Evolutionary conservation across 2,329 filamentous ascomycete genomes (phyloP), one percentile per base, ranked within the genome.

Genomic region (Fusarium albosuccineum): DNA sequence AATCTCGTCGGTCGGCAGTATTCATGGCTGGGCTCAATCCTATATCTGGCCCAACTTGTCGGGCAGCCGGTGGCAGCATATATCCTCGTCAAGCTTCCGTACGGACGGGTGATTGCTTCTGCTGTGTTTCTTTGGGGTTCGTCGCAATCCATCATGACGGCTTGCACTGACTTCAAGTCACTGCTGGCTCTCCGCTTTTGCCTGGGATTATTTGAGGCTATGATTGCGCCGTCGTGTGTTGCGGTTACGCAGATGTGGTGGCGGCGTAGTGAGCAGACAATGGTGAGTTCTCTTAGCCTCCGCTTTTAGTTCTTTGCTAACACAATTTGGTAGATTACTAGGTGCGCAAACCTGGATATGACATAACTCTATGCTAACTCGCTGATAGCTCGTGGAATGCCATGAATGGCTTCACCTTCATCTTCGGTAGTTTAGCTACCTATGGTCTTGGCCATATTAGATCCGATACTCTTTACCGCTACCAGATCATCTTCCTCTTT

Each of bases 1-100:
- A 66, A 80, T n/a, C 76, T 89, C 5, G 70, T 76, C 0, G 80
- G 78, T 33, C 66, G 76, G 16, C 75, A 92, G 79, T 93, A 89
- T 74, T 86, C 84, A 27, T 93, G 91, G 91, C 82, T 93, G 0
- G 77, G 78, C 9, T 79, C 78, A 1, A 74, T 80, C 29, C 71
- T 81, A 13, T 81, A 77, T 44, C 56, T 76, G 4, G 71, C 75
- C 0, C 76, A 78, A 30, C 70, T 78, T 13, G 73, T 76, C 26
- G 73, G 86, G 29, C 85, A 86, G n/a, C 86, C 85, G 36, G 72
- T 87, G 11, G 81, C 86, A 10, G 85, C 85, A 0, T 87, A 83
- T 58, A 85, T 84, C 7, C 79, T 87, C 0, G 84, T 87, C 29
- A 84, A 85, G 66, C 67, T 86, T 0, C 86, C 85, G 0, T 84